Evolutionary conservation across 345 rosid species (phyloP), one percentile per base, ranked within the genome.

Genomic region (Hibiscus syriacus): DNA sequence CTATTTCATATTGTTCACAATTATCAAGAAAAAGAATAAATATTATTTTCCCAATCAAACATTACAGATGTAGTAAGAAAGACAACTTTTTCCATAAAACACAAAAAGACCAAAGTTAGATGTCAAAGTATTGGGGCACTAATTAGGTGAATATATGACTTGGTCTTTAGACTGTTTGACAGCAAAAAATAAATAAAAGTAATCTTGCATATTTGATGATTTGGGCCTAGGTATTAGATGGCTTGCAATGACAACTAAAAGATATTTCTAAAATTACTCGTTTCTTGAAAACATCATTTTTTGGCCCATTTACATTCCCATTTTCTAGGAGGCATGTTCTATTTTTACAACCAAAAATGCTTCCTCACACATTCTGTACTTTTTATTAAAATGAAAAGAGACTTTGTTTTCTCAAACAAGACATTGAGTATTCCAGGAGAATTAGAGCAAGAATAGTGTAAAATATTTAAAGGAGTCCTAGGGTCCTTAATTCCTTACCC

Each of bases 401-500:
- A n/a, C n/a, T n/a, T n/a, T n/a, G n/a, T 49, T 49, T 49, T 19
- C 54, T 49, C 54, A 17, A 49, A 49, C 54, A 17, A 49, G 17
- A 49, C 20, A 49, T 23, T 7, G 8, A 6, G 67, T 49, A 67
- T 54, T 59, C 34, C 61, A 66, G 27, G 64, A 30, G 34, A 64
- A 59, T 46, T 29, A 62, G 32, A 74, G 38, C 56, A 57, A 69
- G 48, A 29, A 27, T 6, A 56, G 11, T 39, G 36, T 9, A 55
- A 22, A 38, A 23, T 17, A 55, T 29, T 29, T 10, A 17, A 43
- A 29, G 56, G 41, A 14, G 61, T 17, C 34, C 41, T 10, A 17
- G 73, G 64, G 74, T 70, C 71, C 79, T 76, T 76, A 83, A 63
- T 70, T 70, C 70, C 80, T 78, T 82, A 84, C 91, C 78, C 67